These are phyloP conservation scores for Solanum hybrid DNA, from an alignment of 305 asterid species.

Conservation along the genomic window DNA sequence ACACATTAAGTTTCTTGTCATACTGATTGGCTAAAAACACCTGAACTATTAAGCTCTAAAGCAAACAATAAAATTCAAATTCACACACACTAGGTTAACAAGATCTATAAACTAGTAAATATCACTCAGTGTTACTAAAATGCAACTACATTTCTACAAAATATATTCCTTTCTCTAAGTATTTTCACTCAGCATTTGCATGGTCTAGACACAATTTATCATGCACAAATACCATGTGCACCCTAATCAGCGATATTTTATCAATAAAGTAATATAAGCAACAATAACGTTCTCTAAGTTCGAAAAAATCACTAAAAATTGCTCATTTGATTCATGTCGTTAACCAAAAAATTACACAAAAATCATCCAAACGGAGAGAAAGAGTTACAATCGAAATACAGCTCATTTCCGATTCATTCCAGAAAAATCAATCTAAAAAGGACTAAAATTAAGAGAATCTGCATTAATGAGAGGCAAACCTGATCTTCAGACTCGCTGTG, in stretches of 20 bases:
- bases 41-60: neutral
- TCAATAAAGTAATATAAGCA: neutral
- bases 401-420: neutral
- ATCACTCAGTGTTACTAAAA: neutral
- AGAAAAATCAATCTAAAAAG: neutral
- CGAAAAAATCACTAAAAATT: neutral
- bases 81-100: neutral
- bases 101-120: neutral
- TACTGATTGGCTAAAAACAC: neutral
- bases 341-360: neutral
- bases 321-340: neutral
- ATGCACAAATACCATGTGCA: neutral
- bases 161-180: neutral
- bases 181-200: neutral
- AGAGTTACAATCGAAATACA: neutral
- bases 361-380: neutral
- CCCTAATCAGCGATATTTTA: neutral
- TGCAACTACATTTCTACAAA: neutral
- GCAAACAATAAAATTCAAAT: neutral
- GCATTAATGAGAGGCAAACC: slow-evolving; percentile 25
- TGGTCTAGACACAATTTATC: neutral
- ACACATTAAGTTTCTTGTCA: neutral
- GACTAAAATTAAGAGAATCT: neutral
- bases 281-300: neutral
- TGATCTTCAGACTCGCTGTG: slow-evolving; percentile 72